Conservation (phyloP, 352 stramenopile species). For the Lagenidium giganteum region DNA sequence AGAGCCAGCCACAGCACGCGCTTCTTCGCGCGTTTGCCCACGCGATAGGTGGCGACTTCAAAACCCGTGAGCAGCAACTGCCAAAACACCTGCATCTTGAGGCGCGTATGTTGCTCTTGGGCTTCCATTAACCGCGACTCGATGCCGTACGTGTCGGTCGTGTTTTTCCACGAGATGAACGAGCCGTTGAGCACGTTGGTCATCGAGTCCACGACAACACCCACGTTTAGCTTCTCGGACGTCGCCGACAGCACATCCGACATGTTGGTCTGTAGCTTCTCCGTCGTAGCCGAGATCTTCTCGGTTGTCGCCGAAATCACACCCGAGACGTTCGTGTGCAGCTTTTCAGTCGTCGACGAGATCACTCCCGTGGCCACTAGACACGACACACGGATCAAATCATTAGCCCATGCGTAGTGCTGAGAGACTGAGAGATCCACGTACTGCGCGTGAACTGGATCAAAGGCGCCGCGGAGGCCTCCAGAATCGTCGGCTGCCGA, state of each 20-base stretch:
- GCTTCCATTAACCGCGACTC: conserved; percentile 18
- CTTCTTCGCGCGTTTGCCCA: conserved; percentile 37
- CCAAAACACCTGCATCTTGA: conserved; percentile 50
- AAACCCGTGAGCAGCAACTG: conserved; percentile 51
- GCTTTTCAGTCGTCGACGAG: too few species aligned
- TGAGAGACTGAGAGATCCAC: too few species aligned
- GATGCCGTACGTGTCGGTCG: conserved; percentile 20
- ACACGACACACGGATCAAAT: too few species aligned
- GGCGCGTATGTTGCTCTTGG: conserved; percentile 22
- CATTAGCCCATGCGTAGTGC: too few species aligned
- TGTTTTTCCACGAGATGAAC: conserved; percentile 11
- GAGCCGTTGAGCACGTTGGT: conserved; percentile 10
- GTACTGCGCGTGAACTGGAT: too few species aligned
- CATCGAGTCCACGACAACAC: conserved; percentile 21
- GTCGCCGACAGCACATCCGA: conserved; percentile 18
- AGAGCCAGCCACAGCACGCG: conserved; percentile 43
- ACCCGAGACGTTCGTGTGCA: too few species aligned
- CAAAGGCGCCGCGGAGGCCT: too few species aligned
- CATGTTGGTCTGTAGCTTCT: too few species aligned
- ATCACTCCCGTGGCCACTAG: too few species aligned
- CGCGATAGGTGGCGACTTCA: conserved; percentile 45
- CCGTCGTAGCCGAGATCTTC: conserved; percentile 14
- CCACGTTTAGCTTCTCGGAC: conserved; percentile 16
- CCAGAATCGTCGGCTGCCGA: too few species aligned
- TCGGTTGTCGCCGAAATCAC: too few species aligned